A percentile compares a stretch with the other conserved stretches of the same genome.
Conservation (phyloP, 768 basidiomycete genomes). For the Gyrodon lividus region DNA sequence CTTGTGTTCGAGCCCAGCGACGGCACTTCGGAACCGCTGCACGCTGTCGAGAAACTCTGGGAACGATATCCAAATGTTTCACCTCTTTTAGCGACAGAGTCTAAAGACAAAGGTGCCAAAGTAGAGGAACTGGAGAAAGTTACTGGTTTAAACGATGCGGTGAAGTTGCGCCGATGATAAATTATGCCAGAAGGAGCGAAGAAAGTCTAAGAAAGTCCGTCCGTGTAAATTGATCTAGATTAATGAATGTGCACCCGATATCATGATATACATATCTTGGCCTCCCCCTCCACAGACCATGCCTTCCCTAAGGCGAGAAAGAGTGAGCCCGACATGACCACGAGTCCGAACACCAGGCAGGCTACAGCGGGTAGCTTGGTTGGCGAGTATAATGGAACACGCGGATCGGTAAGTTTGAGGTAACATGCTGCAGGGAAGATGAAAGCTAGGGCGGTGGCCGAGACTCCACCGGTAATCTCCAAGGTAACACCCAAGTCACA, state of each 20-base stretch:
- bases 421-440: conserved; percentile 91
- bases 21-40: conserved; percentile 49
- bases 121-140: conserved; percentile 60
- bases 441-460: conserved; percentile 88
- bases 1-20: conserved; percentile 67
- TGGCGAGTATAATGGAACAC: conserved; percentile 63
- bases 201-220: conserved; percentile 3
- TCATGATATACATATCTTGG: conserved; percentile 66
- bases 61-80: conserved; percentile 59
- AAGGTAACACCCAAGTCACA: conserved; percentile 98
- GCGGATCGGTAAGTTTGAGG: conserved; percentile 63
- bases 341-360: conserved; percentile 71
- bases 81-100: conserved; percentile 71
- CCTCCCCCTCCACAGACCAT: conserved; percentile 70
- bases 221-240: conserved; percentile 7
- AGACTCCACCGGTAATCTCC: conserved; percentile 97
- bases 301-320: conserved; percentile 74
- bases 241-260: conserved; percentile 24
- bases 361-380: conserved; percentile 71
- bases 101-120: conserved; percentile 60
- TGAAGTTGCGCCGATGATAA: conserved; percentile 24
- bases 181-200: not conserved
- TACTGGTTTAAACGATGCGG: conserved; percentile 48
- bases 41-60: conserved; percentile 71
- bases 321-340: conserved; percentile 78